Evolutionary conservation across 176 grass and related monocot species (phyloP).

Genomic region (Musa beccarii): DNA sequence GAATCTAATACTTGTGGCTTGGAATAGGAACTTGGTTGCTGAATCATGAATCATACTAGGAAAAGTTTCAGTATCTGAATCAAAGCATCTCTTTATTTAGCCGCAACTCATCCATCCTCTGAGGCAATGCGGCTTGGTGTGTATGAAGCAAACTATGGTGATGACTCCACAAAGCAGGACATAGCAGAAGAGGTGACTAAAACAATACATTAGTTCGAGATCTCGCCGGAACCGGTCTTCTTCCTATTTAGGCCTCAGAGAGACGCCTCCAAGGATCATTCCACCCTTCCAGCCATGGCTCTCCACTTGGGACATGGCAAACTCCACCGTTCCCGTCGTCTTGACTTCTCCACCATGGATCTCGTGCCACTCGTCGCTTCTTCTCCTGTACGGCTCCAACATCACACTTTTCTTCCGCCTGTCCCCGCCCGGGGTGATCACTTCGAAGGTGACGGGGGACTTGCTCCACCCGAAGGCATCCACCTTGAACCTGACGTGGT

Average conservation of each 20-base stretch:
- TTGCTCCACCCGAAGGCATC: neutral
- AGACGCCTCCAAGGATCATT: neutral
- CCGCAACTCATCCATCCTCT: too few species aligned
- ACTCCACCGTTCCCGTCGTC: neutral
- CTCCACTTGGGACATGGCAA: neutral
- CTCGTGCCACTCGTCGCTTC: neutral
- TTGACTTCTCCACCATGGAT: neutral
- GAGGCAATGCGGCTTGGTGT: too few species aligned
- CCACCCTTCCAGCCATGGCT: slow-evolving; percentile 8
- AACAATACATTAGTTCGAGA: too few species aligned
- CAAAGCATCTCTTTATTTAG: too few species aligned
- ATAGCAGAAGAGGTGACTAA: neutral
- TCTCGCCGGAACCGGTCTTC: too few species aligned
- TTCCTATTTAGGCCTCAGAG: neutral
- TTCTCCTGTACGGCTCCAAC: neutral
- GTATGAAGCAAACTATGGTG: too few species aligned
- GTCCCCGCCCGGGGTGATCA: neutral
- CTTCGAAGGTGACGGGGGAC: neutral
- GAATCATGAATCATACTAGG: too few species aligned
- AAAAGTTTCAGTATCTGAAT: too few species aligned
- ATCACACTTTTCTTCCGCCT: neutral
- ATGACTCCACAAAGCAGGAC: too few species aligned
- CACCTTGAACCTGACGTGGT: neutral
- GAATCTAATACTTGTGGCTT: neutral
- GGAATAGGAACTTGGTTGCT: slow-evolving; percentile 29